These are phyloP conservation scores for Miamiensis avidus DNA, from an alignment of 169 alveolate genomes.

Conservation along the genomic window DNA sequence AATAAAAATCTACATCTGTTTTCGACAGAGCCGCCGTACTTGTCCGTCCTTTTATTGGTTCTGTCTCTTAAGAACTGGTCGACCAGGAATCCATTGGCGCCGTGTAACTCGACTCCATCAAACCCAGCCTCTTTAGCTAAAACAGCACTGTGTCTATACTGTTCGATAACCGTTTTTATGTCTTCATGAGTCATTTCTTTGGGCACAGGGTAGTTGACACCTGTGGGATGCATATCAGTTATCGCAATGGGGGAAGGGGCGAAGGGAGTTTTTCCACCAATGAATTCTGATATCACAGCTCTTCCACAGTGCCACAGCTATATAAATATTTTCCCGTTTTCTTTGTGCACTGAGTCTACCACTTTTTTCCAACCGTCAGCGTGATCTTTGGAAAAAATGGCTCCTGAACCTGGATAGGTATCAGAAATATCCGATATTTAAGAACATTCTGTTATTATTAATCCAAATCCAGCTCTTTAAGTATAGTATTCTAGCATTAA, in stretches of 20 bases:
- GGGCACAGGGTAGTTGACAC: conserved; percentile 32
- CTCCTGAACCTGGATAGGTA: conserved; percentile 27
- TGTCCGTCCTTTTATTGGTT: conserved; percentile 70
- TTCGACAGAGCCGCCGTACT: conserved; percentile 74
- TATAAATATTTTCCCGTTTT: conserved; percentile 26
- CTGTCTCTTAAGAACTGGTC: conserved; percentile 52
- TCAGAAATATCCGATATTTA: conserved; percentile 5
- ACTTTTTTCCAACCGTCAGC: conserved; percentile 40
- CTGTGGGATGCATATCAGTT: conserved; percentile 14
- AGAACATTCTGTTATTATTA: conserved; percentile 33
- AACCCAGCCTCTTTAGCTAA: conserved; percentile 72
- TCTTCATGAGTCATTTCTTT: conserved; percentile 20
- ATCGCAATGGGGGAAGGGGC: conserved; percentile 38
- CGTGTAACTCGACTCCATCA: conserved; percentile 80
- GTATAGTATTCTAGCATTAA: conserved; percentile 45
- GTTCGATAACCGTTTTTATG: conserved; percentile 13
- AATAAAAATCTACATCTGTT: conserved; percentile 57
- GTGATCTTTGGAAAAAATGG: conserved; percentile 9
- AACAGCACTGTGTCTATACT: conserved; percentile 40
- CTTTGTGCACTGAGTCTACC: conserved; percentile 29
- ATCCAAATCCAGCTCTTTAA: conserved; percentile 47
- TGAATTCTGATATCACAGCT: conserved; percentile 14
- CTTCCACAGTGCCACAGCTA: conserved; percentile 40
- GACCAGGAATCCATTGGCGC: conserved; percentile 61
- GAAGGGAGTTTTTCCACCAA: conserved; percentile 13